Conservation (phyloP, 495 filamentous ascomycete genomes). For the Penicillium parvum region DNA sequence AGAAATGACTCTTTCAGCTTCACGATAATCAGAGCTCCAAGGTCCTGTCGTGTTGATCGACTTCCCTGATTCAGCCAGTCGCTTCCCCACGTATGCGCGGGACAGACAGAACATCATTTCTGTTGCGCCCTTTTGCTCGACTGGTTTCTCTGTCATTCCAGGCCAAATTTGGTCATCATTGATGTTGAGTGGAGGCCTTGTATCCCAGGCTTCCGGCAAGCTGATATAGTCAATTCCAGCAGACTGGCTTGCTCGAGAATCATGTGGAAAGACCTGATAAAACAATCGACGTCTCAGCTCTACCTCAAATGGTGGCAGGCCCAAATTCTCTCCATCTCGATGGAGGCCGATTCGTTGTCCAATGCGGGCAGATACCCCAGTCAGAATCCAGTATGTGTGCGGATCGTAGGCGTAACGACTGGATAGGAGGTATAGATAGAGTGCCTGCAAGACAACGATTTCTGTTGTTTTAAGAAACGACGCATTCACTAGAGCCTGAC, state of each 20-base stretch:
- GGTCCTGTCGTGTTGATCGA: conserved; percentile 3
- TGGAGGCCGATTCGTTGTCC: conserved; percentile 47
- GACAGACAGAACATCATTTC: conserved; percentile 78
- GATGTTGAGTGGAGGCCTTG: conserved; percentile 47
- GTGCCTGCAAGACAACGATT: conserved; percentile 30
- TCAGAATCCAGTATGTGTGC: conserved; percentile 34
- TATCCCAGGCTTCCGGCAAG: conserved; percentile 21
- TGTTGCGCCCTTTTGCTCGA: conserved; percentile 54
- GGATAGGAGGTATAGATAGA: conserved; percentile 27
- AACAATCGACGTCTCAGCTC: conserved; percentile 48
- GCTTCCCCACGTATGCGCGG: conserved; percentile 42
- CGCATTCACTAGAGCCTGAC: conserved; percentile 26
- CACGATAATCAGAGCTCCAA: conserved; percentile 24
- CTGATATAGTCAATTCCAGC: conserved; percentile 19
- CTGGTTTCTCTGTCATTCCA: conserved; percentile 17
- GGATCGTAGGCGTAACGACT: conserved; percentile 31
- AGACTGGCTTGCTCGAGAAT: conserved; percentile 29
- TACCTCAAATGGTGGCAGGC: conserved; percentile 44
- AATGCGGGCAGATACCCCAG: conserved; percentile 44
- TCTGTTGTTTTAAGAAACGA: conserved; percentile 31
- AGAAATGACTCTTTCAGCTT: conserved; percentile 36
- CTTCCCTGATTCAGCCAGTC: conserved; percentile 4
- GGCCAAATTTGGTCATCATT: conserved; percentile 53
- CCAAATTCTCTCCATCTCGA: conserved; percentile 38
- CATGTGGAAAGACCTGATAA: conserved; percentile 41